Percentiles rank a stretch among this genome's conserved stretches.
Evolutionary conservation across 805 yeast genomes (phyloP).

Genomic region (Candida loeiensis): DNA sequence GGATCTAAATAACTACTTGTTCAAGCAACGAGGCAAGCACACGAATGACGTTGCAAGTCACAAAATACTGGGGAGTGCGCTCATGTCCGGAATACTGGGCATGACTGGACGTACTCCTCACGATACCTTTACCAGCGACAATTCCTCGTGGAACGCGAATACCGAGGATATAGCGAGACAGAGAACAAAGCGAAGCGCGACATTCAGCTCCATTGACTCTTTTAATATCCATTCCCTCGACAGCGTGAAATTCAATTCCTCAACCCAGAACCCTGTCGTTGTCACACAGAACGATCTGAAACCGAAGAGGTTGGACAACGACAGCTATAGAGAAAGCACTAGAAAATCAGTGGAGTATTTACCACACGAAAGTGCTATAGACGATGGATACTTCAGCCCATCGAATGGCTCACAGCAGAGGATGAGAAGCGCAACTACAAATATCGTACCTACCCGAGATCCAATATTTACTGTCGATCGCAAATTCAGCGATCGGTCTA

Average conservation of each 20-base stretch:
- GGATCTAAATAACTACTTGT: background rate
- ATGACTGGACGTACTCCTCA: background rate
- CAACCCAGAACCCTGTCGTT: background rate
- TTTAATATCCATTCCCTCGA: slow-evolving; percentile 12
- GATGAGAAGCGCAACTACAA: slow-evolving; percentile 11
- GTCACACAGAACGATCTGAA: background rate
- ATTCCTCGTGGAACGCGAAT: background rate
- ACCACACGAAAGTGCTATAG: background rate
- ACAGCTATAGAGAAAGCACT: background rate
- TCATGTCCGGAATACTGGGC: background rate
- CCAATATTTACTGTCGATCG: slow-evolving; percentile 1
- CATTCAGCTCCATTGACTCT: slow-evolving; percentile 12
- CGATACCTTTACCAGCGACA: background rate
- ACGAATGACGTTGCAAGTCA: background rate
- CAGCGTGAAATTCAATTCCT: slow-evolving; percentile 6
- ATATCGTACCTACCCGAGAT: background rate
- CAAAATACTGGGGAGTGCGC: background rate
- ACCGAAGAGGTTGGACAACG: background rate
- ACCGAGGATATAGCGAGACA: background rate
- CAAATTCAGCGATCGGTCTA: background rate
- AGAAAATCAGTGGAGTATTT: background rate
- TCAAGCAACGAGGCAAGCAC: background rate
- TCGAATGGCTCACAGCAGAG: background rate
- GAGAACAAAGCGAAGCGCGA: slow-evolving; percentile 7
- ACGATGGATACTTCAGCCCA: background rate